Percentiles rank a stretch among this genome's conserved stretches.
Evolutionary conservation across 1,139 yeast species (phyloP).

Genomic region (Kodamaea fungicola): DNA sequence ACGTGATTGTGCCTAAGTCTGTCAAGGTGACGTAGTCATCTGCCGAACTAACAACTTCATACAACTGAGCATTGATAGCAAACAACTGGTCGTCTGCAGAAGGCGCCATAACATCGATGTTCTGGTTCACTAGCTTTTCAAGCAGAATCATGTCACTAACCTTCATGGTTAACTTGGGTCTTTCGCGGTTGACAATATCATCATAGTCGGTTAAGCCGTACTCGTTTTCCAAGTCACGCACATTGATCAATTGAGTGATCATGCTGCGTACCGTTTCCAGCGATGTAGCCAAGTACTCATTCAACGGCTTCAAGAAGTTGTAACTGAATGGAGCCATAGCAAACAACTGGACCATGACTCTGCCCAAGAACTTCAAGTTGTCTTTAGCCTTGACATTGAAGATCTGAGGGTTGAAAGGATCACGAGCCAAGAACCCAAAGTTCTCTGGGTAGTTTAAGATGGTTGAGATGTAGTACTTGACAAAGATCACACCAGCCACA

Average conservation of each 20-base stretch:
- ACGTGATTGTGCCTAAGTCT: conserved; percentile 38
- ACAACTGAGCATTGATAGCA: conserved; percentile 35
- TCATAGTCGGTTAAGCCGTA: conserved; percentile 66
- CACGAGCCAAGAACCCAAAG: conserved; percentile 43
- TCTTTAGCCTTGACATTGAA: conserved; percentile 27
- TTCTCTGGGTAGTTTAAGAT: conserved; percentile 68
- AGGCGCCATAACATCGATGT: conserved; percentile 51
- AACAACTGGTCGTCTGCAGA: conserved; percentile 55
- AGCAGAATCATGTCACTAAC: conserved; percentile 63
- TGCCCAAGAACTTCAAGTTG: conserved; percentile 57
- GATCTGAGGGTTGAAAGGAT: conserved; percentile 29
- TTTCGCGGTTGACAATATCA: conserved; percentile 63
- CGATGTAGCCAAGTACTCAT: conserved; percentile 60
- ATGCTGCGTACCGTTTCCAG: conserved; percentile 44
- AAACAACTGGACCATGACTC: conserved; percentile 64
- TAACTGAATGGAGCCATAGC: conserved; percentile 68
- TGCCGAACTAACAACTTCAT: conserved; percentile 33
- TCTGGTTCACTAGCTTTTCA: conserved; percentile 54
- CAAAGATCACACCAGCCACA: conserved; percentile 65
- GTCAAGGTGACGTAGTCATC: conserved; percentile 40
- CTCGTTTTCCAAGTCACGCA: conserved; percentile 55
- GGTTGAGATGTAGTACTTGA: conserved; percentile 62
- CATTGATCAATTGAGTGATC: conserved; percentile 48
- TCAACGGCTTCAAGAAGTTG: conserved; percentile 74
- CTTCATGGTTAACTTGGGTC: conserved; percentile 62